Base-by-base conservation (phyloP, 139 green algal species). In the Chlorella sorokiniana region DNA sequence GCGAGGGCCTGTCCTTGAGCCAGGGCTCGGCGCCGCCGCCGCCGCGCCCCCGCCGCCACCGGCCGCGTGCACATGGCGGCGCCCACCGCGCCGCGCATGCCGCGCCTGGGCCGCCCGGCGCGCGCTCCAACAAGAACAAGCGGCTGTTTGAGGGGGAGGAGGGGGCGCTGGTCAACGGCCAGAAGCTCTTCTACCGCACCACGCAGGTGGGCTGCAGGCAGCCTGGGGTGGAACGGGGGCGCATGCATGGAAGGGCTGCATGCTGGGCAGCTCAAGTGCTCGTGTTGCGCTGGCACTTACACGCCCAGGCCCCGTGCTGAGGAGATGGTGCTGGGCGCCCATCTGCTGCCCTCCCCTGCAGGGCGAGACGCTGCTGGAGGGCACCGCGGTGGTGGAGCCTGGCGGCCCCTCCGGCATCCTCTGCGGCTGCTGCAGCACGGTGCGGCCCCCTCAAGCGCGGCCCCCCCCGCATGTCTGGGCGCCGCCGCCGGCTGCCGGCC, bases 371-470 rank as follows among this genome's bases (percentile, higher is more conserved):
- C 78, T 95, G 54, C 86, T 98, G 78, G 61, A 81, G 45, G 94
- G 94, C 63, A 69, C 56, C 2, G 87, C 92, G 25, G 45, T 83
- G 0, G 41, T 37, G 23, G 69, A 85, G 35, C 37, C 64, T 18
- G 79, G 76, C 31, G 86, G 85, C 61, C 42, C 77, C 22, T 84
- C 76, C 10, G 95, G 95, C 83, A 98, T 98, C 85, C 86, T 90
- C 38, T 98, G 95, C 83, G 86, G 86, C 62, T 93, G 89, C 91
- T 98, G 95, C 90, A 86, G 90, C 76, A 76, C 83, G 54, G 87
- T 98, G 33, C 35, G 72, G 6, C 35, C 11, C 14, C 18, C 29
- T 3, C 27, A 59, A 4, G 25, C 23, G 56, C 22, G 56, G 18
- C n/a, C 22, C 56, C 18, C 56, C n/a, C 56, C n/a, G 56, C 56